These are phyloP conservation scores for Fagopyrum homotropicum DNA, from an alignment of 148 eudicot genomes.

Conservation along the genomic window DNA sequence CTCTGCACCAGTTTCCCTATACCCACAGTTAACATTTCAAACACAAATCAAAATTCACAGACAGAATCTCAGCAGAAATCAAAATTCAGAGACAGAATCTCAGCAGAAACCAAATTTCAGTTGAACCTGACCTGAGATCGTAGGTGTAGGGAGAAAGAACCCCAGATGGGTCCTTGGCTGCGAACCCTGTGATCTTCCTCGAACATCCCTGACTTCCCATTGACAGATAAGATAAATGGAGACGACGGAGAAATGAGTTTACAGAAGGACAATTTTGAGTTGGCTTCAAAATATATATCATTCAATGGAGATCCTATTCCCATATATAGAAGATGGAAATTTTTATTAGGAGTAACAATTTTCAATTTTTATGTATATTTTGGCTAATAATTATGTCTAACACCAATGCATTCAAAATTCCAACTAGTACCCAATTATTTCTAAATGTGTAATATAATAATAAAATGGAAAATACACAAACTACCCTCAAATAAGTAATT, in stretches of 20 bases:
- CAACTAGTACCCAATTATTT: no score
- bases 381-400: no score
- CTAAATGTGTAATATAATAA: no score
- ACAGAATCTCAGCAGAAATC: neutral
- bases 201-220: conserved; percentile 54
- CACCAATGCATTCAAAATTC: no score
- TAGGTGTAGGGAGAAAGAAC: conserved; percentile 63
- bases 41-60: neutral
- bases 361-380: no score
- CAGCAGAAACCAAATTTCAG: neutral
- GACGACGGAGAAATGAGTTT: neutral
- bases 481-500: no score
- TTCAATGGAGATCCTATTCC: neutral
- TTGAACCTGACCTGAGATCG: conserved; percentile 48
- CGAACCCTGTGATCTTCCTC: conserved; percentile 62
- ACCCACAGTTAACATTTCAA: neutral
- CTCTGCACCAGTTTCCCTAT: conserved; percentile 65
- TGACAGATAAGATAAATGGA: neutral
- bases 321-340: neutral
- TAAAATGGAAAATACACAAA: no score
- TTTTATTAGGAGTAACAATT: no score
- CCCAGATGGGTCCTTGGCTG: conserved; percentile 85
- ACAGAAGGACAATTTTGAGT: no score
- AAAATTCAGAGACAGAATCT: neutral
- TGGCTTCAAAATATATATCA: no score